Evolutionary conservation across 1,284 basidiomycete genomes (phyloP), one percentile per base, ranked within the genome.

Genomic region (Anthracocystis walkeri): DNA sequence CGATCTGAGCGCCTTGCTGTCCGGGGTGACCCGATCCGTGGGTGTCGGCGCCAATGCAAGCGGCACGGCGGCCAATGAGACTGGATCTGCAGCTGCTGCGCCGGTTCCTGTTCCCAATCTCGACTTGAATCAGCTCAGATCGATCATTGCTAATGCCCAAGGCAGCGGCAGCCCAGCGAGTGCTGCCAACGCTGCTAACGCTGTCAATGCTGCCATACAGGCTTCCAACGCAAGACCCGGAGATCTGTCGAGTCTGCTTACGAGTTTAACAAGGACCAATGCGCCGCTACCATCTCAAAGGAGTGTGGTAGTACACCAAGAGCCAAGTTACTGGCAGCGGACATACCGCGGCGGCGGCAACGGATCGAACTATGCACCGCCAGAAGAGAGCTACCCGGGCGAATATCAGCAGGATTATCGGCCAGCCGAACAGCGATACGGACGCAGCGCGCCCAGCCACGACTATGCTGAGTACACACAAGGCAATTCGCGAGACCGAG

Each of bases 311-410:
- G 45, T n/a, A 4, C 8, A 10, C 21, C 45, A 49, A 20, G 35
- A 46, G 10, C 23, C 45, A 18, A 35, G 51, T 10, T 59, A 58
- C 29, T 54, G 59, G 40, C 60, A 58, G 41, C 46, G 27, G 12
- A 21, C 35, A 2, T 58, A 59, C 23, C 11, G 48, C 5, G 18
- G 31, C 5, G 18, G 31, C 8, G 11, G 31, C 14, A 35, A 65
- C 18, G 50, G 51, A 4, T 41, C 33, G 10, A 35, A n/a, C 31
- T 21, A 40, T 1, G 38, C 11, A 4, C 33, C 10, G 3, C 14
- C 3, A 20, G 42, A 53, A 58, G 65, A 65, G 27, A 67, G 69
- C 59, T 72, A 72, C 12, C 69, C 69, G 7, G 69, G 69, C 35
- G 69, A 72, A 25, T 72, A 56, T 38, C 57, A 64, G 27, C 64